phyloP scores from a whole-genome alignment of 2,329 filamentous ascomycete genomes.

The Sporothrix pseudoabietina region DNA sequence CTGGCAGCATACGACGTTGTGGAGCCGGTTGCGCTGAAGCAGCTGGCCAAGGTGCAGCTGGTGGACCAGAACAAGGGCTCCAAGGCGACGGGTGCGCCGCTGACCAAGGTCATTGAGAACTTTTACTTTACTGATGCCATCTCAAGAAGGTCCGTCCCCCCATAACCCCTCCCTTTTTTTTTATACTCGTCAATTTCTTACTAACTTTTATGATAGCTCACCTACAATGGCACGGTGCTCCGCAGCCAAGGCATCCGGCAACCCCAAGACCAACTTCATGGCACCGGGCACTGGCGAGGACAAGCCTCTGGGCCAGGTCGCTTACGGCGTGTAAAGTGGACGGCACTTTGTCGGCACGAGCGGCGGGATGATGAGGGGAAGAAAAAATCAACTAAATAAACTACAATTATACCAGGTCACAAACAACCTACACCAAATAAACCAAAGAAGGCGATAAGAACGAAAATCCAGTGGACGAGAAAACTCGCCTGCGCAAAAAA shows the following conservation, averaged over 20 bases:
- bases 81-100: constrained; percentile 68
- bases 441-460: constrained; percentile 25
- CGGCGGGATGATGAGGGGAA: constrained; percentile 19
- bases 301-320: constrained; percentile 62
- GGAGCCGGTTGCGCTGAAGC: constrained; percentile 73
- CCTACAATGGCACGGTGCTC: constrained; percentile 98
- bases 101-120: constrained; percentile 88
- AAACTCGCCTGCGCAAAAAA: neutral
- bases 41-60: constrained; percentile 88
- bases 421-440: constrained; percentile 32
- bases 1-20: constrained; percentile 88
- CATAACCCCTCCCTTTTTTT: constrained; percentile 24
- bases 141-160: constrained; percentile 78
- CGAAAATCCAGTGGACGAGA: neutral
- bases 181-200: constrained; percentile 20
- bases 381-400: constrained; percentile 30
- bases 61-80: constrained; percentile 94
- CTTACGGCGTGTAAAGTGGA: constrained; percentile 55
- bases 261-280: constrained; percentile 78
- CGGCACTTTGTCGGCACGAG: neutral
- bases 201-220: constrained; percentile 61
- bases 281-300: constrained; percentile 68
- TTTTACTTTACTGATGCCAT: constrained; percentile 99
- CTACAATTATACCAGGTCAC: constrained; percentile 16
- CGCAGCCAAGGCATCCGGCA: constrained; percentile 81